Percentiles rank a stretch among this genome's conserved stretches.
phyloP scores from a whole-genome alignment of 2,329 filamentous ascomycete species.

The Colletotrichum abscissum region DNA sequence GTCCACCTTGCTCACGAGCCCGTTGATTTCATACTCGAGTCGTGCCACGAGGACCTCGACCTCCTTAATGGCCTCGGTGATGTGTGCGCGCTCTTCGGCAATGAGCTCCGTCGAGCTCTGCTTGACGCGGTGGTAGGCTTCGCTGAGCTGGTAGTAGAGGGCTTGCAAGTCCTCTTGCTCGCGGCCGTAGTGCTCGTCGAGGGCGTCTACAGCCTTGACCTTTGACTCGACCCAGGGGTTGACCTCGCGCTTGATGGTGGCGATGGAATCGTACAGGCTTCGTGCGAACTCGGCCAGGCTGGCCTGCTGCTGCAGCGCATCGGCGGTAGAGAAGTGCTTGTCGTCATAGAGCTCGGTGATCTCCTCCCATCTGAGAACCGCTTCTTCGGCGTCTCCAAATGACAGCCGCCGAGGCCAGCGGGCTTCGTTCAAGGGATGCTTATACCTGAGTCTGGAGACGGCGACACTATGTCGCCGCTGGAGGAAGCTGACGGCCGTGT shows the following conservation, averaged over 20 bases:
- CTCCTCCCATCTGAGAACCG: constrained; percentile 75
- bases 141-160: constrained; percentile 76
- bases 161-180: constrained; percentile 74
- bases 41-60: constrained; percentile 85
- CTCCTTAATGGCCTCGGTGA: constrained; percentile 80
- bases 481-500: constrained; percentile 59
- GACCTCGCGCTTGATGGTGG: constrained; percentile 62
- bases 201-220: constrained; percentile 63
- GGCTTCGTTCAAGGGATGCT: constrained; percentile 60
- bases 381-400: constrained; percentile 80
- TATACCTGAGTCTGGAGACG: constrained; percentile 43
- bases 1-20: constrained; percentile 81
- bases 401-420: constrained; percentile 79
- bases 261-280: constrained; percentile 64
- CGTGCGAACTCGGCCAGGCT: constrained; percentile 65
- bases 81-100: constrained; percentile 72
- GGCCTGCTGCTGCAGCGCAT: constrained; percentile 31
- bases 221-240: constrained; percentile 71
- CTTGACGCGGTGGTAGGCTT: constrained; percentile 75
- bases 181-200: constrained; percentile 71
- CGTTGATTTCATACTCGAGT: constrained; percentile 90
- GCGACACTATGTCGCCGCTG: constrained; percentile 72
- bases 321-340: constrained; percentile 39
- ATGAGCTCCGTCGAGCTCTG: constrained; percentile 77
- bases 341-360: constrained; percentile 55